Evolutionary conservation across 2,329 filamentous ascomycete genomes (phyloP).

Genomic region (Capronia coronata): DNA sequence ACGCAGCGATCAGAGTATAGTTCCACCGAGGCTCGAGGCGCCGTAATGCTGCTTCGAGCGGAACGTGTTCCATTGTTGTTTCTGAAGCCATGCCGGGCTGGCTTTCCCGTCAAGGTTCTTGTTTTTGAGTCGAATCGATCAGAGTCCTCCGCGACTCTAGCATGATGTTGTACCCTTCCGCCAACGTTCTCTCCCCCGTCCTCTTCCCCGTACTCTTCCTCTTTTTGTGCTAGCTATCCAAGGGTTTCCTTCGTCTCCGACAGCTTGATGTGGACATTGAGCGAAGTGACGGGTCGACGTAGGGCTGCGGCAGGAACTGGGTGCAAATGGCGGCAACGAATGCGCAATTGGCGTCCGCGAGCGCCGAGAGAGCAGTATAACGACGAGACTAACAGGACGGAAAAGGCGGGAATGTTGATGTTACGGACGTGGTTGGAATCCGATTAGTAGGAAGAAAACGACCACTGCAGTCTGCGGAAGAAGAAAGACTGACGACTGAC

Average conservation of each 20-base stretch:
- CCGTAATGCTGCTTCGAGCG: slow-evolving; percentile 9
- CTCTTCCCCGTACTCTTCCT: too few relatives aligned
- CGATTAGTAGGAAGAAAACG: too few relatives aligned
- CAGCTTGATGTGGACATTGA: background rate
- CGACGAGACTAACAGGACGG: too few relatives aligned
- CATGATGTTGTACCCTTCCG: background rate
- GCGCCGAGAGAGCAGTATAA: too few relatives aligned
- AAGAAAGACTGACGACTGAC: too few relatives aligned
- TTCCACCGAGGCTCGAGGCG: slow-evolving; percentile 30
- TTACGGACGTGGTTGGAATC: too few relatives aligned
- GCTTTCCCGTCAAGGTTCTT: background rate
- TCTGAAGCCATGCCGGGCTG: background rate
- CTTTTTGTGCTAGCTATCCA: background rate
- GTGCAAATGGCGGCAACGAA: too few relatives aligned
- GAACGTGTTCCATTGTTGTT: slow-evolving; percentile 2
- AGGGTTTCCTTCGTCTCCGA: background rate
- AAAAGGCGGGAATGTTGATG: too few relatives aligned
- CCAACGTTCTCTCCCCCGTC: too few relatives aligned
- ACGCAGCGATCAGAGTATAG: slow-evolving; percentile 29
- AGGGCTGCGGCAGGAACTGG: too few relatives aligned
- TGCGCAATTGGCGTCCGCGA: too few relatives aligned
- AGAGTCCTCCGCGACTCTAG: background rate
- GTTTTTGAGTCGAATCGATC: background rate
- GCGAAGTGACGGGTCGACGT: background rate
- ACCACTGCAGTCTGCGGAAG: too few relatives aligned